Evolutionary conservation across 2,329 filamentous ascomycete species (phyloP).

Genomic region (Neoscytalidium dimidiatum): DNA sequence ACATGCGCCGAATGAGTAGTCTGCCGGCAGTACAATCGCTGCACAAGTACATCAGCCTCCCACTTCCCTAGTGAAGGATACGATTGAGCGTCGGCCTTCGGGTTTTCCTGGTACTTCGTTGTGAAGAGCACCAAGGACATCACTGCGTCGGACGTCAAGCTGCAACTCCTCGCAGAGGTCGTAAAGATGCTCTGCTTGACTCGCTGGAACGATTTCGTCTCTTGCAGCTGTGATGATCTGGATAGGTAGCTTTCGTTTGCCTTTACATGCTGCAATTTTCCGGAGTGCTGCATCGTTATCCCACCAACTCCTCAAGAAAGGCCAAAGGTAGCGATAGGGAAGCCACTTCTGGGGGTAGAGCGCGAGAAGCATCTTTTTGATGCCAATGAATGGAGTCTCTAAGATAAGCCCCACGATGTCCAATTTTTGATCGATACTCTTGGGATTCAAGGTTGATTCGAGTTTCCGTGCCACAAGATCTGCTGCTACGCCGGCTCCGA

Average conservation of each 20-base stretch:
- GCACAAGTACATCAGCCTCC: no score
- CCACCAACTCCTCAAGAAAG: constrained; percentile 68
- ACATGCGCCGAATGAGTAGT: no score
- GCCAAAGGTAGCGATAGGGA: constrained; percentile 73
- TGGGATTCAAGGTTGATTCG: neutral
- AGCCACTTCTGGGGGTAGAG: constrained; percentile 80
- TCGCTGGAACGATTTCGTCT: constrained; percentile 61
- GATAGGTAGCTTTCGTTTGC: constrained; percentile 40
- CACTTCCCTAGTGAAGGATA: constrained; percentile 8
- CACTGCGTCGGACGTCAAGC: constrained; percentile 39
- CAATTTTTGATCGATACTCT: neutral
- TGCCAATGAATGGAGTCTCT: constrained; percentile 74
- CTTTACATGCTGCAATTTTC: constrained; percentile 33
- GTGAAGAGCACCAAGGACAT: constrained; percentile 52
- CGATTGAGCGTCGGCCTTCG: neutral
- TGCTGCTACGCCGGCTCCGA: constrained; percentile 72
- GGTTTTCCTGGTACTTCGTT: constrained; percentile 48
- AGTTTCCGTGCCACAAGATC: constrained; percentile 34
- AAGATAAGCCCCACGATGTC: constrained; percentile 59
- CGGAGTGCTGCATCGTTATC: constrained; percentile 47
- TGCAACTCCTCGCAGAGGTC: constrained; percentile 37
- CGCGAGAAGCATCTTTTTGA: constrained; percentile 68
- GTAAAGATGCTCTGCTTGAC: constrained; percentile 58
- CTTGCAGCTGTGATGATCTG: constrained; percentile 58
- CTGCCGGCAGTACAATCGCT: no score